Base-by-base conservation (phyloP, 2,329 filamentous ascomycete genomes). In the Conoideocrella luteorostrata region DNA sequence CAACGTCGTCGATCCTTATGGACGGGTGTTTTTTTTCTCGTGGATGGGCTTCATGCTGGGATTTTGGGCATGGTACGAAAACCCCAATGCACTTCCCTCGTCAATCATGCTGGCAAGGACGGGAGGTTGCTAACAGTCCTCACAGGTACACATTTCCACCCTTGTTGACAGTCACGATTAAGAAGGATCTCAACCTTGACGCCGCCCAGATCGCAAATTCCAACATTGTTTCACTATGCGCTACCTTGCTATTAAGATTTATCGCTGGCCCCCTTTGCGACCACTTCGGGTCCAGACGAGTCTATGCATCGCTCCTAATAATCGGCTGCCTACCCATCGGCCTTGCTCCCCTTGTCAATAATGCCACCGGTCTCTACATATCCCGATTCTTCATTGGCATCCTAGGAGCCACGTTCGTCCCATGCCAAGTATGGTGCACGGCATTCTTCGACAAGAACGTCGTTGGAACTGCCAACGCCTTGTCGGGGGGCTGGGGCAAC, bases 391-490 rank as follows among this genome's bases (percentile, higher is more conserved):
- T 90, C 65, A 79, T 90, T 50, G 86, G 86, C 47, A 83, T 91
- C 34, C 76, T 91, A 0, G 86, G 86, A 32, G 84, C 82, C 2
- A 78, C 80, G 1, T 91, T 91, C 55, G 86, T 91, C 1, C 86
- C 86, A 11, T 95, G 88, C 62, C 88, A 94, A 60, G 90, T 95
- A 6, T 95, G 89, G 88, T 87, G 84, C 9, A 95, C 88, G 0
- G 88, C 84, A 0, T 95, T 95, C 71, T 95, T 88, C 61, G 89
- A 96, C 67, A 93, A 90, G 69, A 93, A 90, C 56, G 75, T 95
- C 21, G 85, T 95, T 15, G 90, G 90, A 38, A 90, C 87, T 5
- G 87, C 88, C 48, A 96, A 95, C 59, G 85, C 88, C 3, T 66
- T 95, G 15, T 84, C 88, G 2, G 90, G 82, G 33, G 90, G 90